Percentiles rank a stretch among this genome's conserved stretches.
These are phyloP conservation scores for Fibroporia radiculosa DNA, from an alignment of 768 basidiomycete species.

Conservation along the genomic window DNA sequence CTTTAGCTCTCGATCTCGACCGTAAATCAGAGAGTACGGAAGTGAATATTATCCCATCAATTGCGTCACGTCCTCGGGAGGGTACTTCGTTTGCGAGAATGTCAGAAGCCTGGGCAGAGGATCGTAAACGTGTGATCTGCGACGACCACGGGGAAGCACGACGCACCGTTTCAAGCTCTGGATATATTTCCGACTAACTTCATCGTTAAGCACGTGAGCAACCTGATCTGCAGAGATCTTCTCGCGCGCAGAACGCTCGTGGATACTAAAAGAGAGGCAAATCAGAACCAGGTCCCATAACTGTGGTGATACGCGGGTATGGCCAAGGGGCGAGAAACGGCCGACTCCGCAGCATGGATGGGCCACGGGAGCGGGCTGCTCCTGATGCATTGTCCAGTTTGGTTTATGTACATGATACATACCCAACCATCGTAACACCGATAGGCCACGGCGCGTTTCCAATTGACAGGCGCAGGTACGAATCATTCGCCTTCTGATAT, in stretches of 20 bases:
- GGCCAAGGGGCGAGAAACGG: not conserved
- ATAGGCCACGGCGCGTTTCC: conserved; percentile 99
- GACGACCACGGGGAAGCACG: not conserved
- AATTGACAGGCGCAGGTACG: conserved; percentile 93
- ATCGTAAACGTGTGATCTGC: not conserved
- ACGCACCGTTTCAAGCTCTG: conserved; percentile 91
- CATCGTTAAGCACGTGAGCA: conserved; percentile 97
- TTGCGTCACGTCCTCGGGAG: conserved; percentile 86
- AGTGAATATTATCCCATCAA: conserved; percentile 74
- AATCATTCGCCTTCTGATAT: conserved; percentile 94
- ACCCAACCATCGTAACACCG: conserved; percentile 99
- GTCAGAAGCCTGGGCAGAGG: conserved; percentile 70
- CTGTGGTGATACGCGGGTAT: not conserved
- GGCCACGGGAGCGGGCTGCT: not conserved
- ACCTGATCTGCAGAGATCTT: conserved; percentile 97
- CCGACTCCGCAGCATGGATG: not conserved
- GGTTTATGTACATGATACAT: too few species aligned
- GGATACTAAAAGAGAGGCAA: conserved; percentile 51
- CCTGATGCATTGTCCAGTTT: too few species aligned
- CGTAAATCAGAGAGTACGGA: too few species aligned
- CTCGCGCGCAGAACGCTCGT: conserved; percentile 95
- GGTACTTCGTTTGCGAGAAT: conserved; percentile 94
- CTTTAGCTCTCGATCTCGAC: too few species aligned
- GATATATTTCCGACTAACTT: conserved; percentile 98
- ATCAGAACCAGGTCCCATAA: not conserved